phyloP scores from a whole-genome alignment of 805 yeast species.

The Starmerella lactis-condensi region DNA sequence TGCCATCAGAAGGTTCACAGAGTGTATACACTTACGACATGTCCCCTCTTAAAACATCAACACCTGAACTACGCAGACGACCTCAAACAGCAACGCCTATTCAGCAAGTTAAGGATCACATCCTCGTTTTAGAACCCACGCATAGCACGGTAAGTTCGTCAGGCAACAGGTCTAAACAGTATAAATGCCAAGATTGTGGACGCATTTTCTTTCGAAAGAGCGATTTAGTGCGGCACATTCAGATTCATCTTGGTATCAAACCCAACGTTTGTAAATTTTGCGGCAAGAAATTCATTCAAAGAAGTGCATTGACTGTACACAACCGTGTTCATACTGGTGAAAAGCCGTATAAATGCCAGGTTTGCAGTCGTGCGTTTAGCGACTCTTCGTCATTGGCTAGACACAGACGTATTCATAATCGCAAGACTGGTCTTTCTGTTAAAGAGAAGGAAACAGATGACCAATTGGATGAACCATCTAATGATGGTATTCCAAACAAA shows the following conservation, averaged over 20 bases:
- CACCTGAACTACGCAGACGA: too few species aligned
- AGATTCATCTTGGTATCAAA: slow-evolving; percentile 34
- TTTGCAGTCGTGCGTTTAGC: slow-evolving; percentile 22
- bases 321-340: slow-evolving; percentile 68
- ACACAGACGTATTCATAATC: slow-evolving; percentile 68
- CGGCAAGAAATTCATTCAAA: slow-evolving; percentile 60
- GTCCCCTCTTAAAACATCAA: too few species aligned
- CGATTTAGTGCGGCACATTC: slow-evolving; percentile 63
- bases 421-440: too few species aligned
- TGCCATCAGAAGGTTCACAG: too few species aligned
- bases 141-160: slow-evolving; percentile 2
- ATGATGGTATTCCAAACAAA: neutral
- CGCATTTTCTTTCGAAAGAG: slow-evolving; percentile 57
- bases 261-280: slow-evolving; percentile 35
- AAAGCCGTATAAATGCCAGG: slow-evolving; percentile 43
- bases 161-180: slow-evolving; percentile 15
- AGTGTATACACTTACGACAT: too few species aligned
- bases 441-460: neutral
- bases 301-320: slow-evolving; percentile 67
- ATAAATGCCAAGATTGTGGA: slow-evolving; percentile 31
- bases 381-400: slow-evolving; percentile 41
- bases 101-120: neutral
- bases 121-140: neutral
- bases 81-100: slow-evolving; percentile 1
- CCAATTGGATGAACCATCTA: neutral